Conservation (phyloP, 345 rosid species). For the Lepidium africanum region DNA sequence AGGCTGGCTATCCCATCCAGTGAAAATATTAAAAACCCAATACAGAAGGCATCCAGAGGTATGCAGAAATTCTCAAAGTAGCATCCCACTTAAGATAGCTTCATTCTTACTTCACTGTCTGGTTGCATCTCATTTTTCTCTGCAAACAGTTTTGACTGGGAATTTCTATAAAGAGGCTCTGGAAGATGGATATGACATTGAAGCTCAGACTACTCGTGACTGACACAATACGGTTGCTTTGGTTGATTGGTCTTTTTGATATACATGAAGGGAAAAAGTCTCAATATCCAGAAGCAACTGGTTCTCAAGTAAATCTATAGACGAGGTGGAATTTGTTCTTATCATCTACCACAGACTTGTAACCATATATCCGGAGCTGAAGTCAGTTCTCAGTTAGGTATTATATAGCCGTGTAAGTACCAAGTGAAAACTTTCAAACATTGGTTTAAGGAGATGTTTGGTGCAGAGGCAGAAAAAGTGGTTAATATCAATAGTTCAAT, state of each 20-base stretch:
- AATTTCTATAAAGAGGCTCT: slow-evolving; percentile 62
- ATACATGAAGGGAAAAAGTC: slow-evolving; percentile 78
- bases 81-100: neutral
- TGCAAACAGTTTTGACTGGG: too few species aligned
- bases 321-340: slow-evolving; percentile 81
- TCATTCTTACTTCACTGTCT: too few species aligned
- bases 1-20: slow-evolving; percentile 98
- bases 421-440: slow-evolving; percentile 88
- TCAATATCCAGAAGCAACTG: slow-evolving; percentile 77
- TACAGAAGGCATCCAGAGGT: slow-evolving; percentile 99
- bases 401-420: slow-evolving; percentile 83
- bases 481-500: slow-evolving; percentile 52
- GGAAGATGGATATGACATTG: slow-evolving; percentile 73
- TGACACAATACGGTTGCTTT: slow-evolving; percentile 82
- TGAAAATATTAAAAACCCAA: too few species aligned
- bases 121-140: too few species aligned
- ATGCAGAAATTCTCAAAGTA: slow-evolving; percentile 2
- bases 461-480: slow-evolving; percentile 53
- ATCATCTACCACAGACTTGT: slow-evolving; percentile 74
- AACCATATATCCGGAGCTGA: slow-evolving; percentile 58
- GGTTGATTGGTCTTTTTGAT: slow-evolving; percentile 91
- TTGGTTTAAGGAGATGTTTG: slow-evolving; percentile 65
- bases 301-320: slow-evolving; percentile 62
- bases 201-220: slow-evolving; percentile 53
- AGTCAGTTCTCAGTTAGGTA: slow-evolving; percentile 83